Percentiles rank a stretch among this genome's conserved stretches.
Evolutionary conservation across 805 yeast species (phyloP).

Genomic region (Hanseniaspora meyeri): DNA sequence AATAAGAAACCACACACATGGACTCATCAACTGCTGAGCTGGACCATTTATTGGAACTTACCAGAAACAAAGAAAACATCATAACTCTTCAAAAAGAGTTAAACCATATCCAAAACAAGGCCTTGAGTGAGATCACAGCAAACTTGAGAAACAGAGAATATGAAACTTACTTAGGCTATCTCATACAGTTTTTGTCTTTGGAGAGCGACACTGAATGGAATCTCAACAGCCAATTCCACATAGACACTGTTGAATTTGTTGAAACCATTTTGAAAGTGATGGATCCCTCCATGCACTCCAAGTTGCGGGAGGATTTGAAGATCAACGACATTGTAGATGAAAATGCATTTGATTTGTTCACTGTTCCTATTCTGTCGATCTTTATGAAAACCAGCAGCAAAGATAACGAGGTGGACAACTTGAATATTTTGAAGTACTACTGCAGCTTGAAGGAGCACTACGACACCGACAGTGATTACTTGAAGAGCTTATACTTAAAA

Average conservation of each 20-base stretch:
- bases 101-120: not conserved
- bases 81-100: constrained; percentile 1
- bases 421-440: not conserved
- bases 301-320: not conserved
- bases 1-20: not conserved
- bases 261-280: not conserved
- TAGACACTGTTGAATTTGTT: constrained; percentile 6
- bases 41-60: not conserved
- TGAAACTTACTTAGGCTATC: not conserved
- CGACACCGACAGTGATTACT: constrained; percentile 1
- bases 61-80: not conserved
- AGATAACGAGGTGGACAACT: not conserved
- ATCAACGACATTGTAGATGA: not conserved
- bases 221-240: constrained; percentile 2
- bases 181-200: not conserved
- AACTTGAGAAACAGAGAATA: not conserved
- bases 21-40: not conserved
- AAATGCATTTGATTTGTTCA: not conserved
- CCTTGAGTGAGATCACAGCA: not conserved
- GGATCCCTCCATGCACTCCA: not conserved
- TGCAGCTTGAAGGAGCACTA: constrained; percentile 1
- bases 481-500: constrained; percentile 2
- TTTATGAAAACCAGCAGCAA: not conserved
- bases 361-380: not conserved
- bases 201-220: constrained; percentile 8